A percentile compares a stretch with the other conserved stretches of the same genome.
Conservation (phyloP, 495 filamentous ascomycete species). For the Sphaerosporella brunnea region DNA sequence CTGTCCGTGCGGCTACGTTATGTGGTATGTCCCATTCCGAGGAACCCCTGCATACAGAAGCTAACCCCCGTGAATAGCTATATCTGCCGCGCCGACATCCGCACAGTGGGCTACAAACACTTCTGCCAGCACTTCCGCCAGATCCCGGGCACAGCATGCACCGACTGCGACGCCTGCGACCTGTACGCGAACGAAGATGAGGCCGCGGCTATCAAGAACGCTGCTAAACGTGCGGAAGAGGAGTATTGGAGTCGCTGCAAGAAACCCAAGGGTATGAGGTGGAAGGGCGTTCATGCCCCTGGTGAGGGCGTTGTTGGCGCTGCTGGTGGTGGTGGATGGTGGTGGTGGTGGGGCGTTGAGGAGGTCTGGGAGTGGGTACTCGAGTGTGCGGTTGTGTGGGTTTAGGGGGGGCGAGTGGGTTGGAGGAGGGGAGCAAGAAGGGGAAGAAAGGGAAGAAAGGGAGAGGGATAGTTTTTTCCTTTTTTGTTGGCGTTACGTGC, state of each 20-base stretch:
- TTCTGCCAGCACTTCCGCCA: constrained; percentile 95
- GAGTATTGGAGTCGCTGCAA: constrained; percentile 49
- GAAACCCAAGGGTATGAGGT: not conserved
- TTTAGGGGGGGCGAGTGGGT: not conserved
- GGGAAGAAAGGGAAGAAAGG: not conserved
- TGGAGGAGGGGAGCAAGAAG: not conserved
- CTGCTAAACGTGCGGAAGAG: constrained; percentile 60
- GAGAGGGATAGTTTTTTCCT: not conserved
- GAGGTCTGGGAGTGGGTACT: not conserved
- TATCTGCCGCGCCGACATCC: constrained; percentile 29
- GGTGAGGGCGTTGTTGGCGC: not conserved
- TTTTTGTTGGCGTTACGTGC: no score
- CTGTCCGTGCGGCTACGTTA: constrained; percentile 93
- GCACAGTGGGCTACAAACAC: constrained; percentile 54
- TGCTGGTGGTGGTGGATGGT: not conserved
- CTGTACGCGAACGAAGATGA: constrained; percentile 78
- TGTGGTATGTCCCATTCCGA: no score
- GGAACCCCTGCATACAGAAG: no score
- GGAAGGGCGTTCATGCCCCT: not conserved
- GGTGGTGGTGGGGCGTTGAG: not conserved
- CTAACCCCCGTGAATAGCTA: no score
- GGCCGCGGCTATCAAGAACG: constrained; percentile 53
- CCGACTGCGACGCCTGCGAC: constrained; percentile 71
- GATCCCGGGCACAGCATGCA: constrained; percentile 47
- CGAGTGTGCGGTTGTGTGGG: not conserved